These are phyloP conservation scores for Lactuca sativa DNA, from an alignment of 129 eudicot species.

Conservation along the genomic window DNA sequence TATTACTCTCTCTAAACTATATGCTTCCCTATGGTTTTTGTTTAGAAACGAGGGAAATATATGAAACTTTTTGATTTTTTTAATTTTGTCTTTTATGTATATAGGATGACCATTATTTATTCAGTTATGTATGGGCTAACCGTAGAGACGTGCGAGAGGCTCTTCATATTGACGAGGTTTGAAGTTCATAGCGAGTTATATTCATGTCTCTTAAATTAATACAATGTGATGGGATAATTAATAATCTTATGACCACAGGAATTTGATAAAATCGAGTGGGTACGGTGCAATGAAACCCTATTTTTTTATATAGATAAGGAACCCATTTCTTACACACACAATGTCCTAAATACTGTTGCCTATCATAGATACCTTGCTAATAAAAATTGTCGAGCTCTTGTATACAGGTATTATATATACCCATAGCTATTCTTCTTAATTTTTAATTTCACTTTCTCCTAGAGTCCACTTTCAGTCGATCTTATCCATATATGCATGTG, in stretches of 20 bases:
- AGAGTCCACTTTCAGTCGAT: background rate
- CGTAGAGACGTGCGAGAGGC: constrained; percentile 30
- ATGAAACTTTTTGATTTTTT: too few species aligned
- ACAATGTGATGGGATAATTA: background rate
- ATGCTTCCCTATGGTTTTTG: background rate
- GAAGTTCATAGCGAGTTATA: background rate
- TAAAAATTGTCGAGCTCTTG: constrained; percentile 21
- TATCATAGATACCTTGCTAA: constrained; percentile 22
- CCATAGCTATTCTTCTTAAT: background rate
- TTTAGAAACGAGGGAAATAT: too few species aligned
- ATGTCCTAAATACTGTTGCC: constrained; percentile 9
- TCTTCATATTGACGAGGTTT: constrained; percentile 23
- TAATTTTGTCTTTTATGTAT: background rate
- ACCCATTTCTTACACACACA: constrained; percentile 2
- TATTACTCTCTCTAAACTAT: constrained; percentile 4
- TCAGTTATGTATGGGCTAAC: constrained; percentile 20
- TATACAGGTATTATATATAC: constrained; percentile 13
- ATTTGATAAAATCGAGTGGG: constrained; percentile 22
- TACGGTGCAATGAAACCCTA: constrained; percentile 18
- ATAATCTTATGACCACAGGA: constrained; percentile 9
- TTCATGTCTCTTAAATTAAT: constrained; percentile 1
- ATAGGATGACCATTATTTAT: constrained; percentile 16
- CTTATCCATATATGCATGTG: background rate
- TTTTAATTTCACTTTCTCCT: too few species aligned
- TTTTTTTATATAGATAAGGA: background rate